Conservation (phyloP, 2,329 filamentous ascomycete genomes). For the Penicillium decumbens region DNA sequence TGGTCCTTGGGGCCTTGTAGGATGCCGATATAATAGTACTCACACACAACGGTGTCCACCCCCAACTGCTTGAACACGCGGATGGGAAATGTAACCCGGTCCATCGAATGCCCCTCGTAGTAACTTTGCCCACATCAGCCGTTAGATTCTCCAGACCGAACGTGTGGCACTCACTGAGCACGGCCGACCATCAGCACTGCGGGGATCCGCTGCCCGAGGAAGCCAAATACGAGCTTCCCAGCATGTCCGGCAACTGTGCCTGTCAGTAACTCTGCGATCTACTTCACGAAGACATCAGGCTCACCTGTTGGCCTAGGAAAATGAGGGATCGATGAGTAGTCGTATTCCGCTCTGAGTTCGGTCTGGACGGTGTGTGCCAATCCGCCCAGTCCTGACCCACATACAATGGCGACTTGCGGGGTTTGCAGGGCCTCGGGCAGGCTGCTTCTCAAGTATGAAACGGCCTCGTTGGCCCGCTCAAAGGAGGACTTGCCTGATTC, state of each 20-base stretch:
- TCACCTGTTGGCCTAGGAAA: slow-evolving; percentile 59
- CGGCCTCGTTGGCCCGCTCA: slow-evolving; percentile 46
- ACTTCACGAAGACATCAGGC: neutral
- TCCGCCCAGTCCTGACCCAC: slow-evolving; percentile 60
- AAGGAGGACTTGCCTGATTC: slow-evolving; percentile 18
- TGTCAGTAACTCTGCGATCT: slow-evolving; percentile 8
- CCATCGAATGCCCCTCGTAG: slow-evolving; percentile 63
- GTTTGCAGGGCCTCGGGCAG: slow-evolving; percentile 50
- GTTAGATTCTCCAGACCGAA: neutral
- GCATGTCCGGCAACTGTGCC: slow-evolving; percentile 55
- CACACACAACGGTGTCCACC: slow-evolving; percentile 56
- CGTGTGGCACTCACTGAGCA: slow-evolving; percentile 53
- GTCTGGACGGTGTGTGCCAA: slow-evolving; percentile 54
- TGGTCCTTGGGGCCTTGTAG: neutral
- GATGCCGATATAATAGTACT: slow-evolving; percentile 13
- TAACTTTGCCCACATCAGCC: slow-evolving; percentile 45
- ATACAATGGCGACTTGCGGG: slow-evolving; percentile 60
- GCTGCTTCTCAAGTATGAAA: slow-evolving; percentile 46
- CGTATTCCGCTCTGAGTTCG: slow-evolving; percentile 49
- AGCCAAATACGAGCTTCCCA: slow-evolving; percentile 61
- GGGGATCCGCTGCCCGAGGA: slow-evolving; percentile 52
- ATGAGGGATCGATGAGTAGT: slow-evolving; percentile 57
- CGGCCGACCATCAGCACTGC: slow-evolving; percentile 61
- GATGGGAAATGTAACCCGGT: slow-evolving; percentile 59
- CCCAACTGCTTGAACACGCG: slow-evolving; percentile 61